Conservation (phyloP, 1,139 yeast genomes). For the Sugiyamaella neomexicana region DNA sequence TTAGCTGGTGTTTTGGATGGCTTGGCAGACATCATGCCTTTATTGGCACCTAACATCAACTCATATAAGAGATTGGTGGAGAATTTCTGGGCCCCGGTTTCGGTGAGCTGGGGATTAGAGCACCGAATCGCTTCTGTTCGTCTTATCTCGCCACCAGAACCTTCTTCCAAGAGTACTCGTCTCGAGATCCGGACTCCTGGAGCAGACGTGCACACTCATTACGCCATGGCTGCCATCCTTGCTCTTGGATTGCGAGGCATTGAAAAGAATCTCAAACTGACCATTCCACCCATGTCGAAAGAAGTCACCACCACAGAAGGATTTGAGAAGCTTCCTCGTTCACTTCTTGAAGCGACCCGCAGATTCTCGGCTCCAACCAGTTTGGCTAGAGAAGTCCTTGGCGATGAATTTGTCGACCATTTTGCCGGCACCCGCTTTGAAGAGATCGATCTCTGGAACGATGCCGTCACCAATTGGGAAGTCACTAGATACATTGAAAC, state of each 20-base stretch:
- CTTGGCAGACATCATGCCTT: constrained; percentile 41
- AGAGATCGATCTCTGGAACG: constrained; percentile 38
- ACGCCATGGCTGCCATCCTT: constrained; percentile 41
- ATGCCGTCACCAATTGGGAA: constrained; percentile 44
- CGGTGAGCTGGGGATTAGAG: constrained; percentile 44
- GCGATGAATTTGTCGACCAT: constrained; percentile 42
- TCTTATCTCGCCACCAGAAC: constrained; percentile 37
- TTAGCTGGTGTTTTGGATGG: constrained; percentile 43
- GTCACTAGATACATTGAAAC: constrained; percentile 41
- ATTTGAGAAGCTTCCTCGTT: constrained; percentile 36
- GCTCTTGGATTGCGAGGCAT: constrained; percentile 42
- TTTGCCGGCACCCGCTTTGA: constrained; percentile 40
- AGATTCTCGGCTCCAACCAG: constrained; percentile 34
- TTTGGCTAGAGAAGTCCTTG: constrained; percentile 40
- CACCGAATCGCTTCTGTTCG: constrained; percentile 42
- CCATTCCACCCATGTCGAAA: constrained; percentile 38
- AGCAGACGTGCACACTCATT: constrained; percentile 42
- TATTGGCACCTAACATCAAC: constrained; percentile 42
- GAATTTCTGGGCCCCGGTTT: constrained; percentile 44
- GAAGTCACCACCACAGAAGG: constrained; percentile 22
- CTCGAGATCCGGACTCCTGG: constrained; percentile 44
- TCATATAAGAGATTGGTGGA: constrained; percentile 44
- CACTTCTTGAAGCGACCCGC: constrained; percentile 36
- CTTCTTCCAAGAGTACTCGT: constrained; percentile 38
- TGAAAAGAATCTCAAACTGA: constrained; percentile 32